Base-by-base conservation (phyloP, 164 flowering plant genomes). In the Sextonia rubra region DNA sequence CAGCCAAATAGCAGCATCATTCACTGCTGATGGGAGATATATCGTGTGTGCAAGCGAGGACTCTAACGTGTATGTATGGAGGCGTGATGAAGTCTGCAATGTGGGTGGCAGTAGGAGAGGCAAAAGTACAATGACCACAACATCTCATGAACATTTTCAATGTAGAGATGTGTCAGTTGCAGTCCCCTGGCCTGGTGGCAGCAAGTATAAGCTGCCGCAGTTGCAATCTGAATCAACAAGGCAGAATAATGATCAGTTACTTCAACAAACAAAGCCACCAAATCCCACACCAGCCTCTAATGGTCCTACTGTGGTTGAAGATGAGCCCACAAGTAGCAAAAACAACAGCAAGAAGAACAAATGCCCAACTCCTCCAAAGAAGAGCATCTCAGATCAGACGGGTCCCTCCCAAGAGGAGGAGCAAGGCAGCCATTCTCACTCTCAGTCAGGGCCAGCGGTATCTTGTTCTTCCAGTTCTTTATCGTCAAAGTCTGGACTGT, bases 161-260 rank as follows among this genome's bases (percentile, higher is more conserved):
- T 89, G 97, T 68, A 83, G 70, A 76, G 98, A 91, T 27, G 98
- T 95, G 2, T 90, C 94, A 3, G 90, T 88, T 8, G 97, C 98
- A 44, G 80, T 93, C 52, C 86, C 97, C 12, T 95, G 99, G 99
- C 91, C 87, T 22, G 97, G 94, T 2, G 70, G 75, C 22, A n/a
- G 77, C 37, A 86, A 82, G 71, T 80, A 78, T 14, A 92, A 89
- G 23, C 88, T 86, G 3, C 91, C 93, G 27, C 66, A 82, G 0
- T 69, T 80, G 60, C 76, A 76, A 25, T 5, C 73, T 22, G 75
- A 76, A 25, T 79, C 91, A 26, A 88, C 82, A 74, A 76, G 82
- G 55, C 29, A 63, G 47, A 48, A 61, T 4, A 17, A 47, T n/a
- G 22, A 3, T 11, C 64, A 22, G 66, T 76, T 82, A 69, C 81